Percentiles rank a stretch among this genome's conserved stretches.
Evolutionary conservation across 1,284 basidiomycete genomes (phyloP).

Genomic region (Tylopilus orsonianus): DNA sequence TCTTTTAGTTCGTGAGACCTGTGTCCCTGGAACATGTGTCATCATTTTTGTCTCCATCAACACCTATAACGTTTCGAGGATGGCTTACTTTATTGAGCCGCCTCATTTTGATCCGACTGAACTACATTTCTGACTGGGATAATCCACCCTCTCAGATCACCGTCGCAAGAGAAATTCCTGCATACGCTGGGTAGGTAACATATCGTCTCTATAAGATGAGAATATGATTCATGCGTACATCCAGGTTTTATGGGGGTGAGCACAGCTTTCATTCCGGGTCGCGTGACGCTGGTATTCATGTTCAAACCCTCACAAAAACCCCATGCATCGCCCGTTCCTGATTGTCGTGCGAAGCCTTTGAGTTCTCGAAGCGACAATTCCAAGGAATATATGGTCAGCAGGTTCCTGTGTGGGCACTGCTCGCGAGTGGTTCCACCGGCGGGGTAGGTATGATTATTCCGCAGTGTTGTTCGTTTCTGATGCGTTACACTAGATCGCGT

Average conservation of each 20-base stretch:
- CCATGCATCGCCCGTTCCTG: background rate
- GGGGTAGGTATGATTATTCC: slow-evolving; percentile 59
- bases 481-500: slow-evolving; percentile 59
- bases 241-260: slow-evolving; percentile 75
- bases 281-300: background rate
- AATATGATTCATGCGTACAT: background rate
- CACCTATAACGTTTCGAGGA: background rate
- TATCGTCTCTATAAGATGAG: slow-evolving; percentile 18
- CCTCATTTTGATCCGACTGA: background rate
- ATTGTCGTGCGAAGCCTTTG: slow-evolving; percentile 63
- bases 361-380: slow-evolving; percentile 84
- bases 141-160: slow-evolving; percentile 62
- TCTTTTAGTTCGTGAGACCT: background rate
- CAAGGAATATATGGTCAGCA: slow-evolving; percentile 57
- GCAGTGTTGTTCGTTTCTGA: background rate
- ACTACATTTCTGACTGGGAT: background rate
- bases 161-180: slow-evolving; percentile 89
- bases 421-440: slow-evolving; percentile 85
- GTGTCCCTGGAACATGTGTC: background rate
- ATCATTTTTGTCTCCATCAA: background rate
- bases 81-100: background rate
- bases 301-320: background rate
- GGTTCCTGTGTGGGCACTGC: slow-evolving; percentile 86
- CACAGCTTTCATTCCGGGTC: background rate
- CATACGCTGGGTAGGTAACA: slow-evolving; percentile 78